phyloP scores from a whole-genome alignment of 2,329 filamentous ascomycete species.

The Magnaporthales sp. region DNA sequence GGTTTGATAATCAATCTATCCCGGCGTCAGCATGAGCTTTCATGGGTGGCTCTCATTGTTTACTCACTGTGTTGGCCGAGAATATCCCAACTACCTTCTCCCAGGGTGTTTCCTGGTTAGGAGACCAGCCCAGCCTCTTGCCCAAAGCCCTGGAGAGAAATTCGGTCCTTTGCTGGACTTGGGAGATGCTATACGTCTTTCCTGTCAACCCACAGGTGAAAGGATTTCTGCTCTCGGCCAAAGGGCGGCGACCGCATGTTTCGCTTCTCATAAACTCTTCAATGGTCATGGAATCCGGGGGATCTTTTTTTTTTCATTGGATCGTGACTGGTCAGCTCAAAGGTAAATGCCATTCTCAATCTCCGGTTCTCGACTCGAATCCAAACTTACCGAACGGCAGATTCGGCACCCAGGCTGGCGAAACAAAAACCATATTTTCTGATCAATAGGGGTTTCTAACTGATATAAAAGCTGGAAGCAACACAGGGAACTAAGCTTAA shows the following conservation, averaged over 20 bases:
- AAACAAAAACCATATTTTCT: constrained; percentile 44
- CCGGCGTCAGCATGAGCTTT: not conserved
- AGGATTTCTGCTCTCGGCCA: constrained; percentile 41
- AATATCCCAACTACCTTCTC: constrained; percentile 69
- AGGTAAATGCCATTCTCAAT: too few relatives aligned
- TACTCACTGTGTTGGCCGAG: constrained; percentile 54
- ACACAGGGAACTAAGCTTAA: too few relatives aligned
- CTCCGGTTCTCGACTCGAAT: not conserved
- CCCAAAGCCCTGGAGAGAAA: constrained; percentile 38
- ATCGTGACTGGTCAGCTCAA: not conserved
- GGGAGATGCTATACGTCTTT: constrained; percentile 10
- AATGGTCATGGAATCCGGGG: constrained; percentile 67
- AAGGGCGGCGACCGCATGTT: constrained; percentile 54
- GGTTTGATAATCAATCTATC: constrained; percentile 52
- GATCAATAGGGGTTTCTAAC: not conserved
- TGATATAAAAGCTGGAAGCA: not conserved
- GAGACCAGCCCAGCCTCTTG: constrained; percentile 61
- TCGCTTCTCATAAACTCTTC: constrained; percentile 72
- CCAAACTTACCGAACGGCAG: constrained; percentile 41
- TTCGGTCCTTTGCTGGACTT: constrained; percentile 10
- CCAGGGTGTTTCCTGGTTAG: constrained; percentile 63
- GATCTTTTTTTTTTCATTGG: constrained; percentile 31
- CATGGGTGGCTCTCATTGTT: not conserved
- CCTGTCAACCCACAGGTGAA: constrained; percentile 18
- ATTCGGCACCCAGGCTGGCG: constrained; percentile 52